These are phyloP conservation scores for Scalesia atractyloides DNA, from an alignment of 129 eudicot species.

Conservation along the genomic window DNA sequence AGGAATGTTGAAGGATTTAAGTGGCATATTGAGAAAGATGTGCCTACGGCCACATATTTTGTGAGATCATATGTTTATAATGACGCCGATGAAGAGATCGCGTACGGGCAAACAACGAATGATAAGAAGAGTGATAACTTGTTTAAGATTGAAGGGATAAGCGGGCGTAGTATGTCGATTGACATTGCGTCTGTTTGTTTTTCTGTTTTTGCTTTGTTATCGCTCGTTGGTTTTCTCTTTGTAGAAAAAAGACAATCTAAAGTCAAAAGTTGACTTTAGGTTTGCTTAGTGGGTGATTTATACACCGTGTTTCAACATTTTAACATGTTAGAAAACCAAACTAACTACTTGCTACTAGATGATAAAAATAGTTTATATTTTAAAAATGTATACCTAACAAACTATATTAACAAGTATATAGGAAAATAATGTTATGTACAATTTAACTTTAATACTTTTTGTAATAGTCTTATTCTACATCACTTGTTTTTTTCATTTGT, in stretches of 20 bases:
- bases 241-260: conserved; percentile 35
- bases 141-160: conserved; percentile 43
- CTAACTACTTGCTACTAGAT: no score
- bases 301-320: neutral
- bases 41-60: conserved; percentile 42
- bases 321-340: no score
- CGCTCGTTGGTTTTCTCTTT: conserved; percentile 37
- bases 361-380: no score
- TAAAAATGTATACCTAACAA: no score
- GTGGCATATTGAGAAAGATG: conserved; percentile 39
- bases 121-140: conserved; percentile 33
- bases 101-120: conserved; percentile 43
- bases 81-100: conserved; percentile 23
- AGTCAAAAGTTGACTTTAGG: conserved; percentile 16
- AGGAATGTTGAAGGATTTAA: conserved; percentile 23
- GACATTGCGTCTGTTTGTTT: conserved; percentile 46
- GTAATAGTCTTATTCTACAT: no score
- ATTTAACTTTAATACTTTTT: no score
- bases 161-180: conserved; percentile 34
- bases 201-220: conserved; percentile 40
- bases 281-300: neutral
- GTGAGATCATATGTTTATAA: conserved; percentile 40
- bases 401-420: no score
- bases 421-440: no score
- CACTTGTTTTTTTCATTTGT: no score